Percentiles rank a stretch among this genome's conserved stretches.
phyloP scores from a whole-genome alignment of 345 rosid species.

The Eucalyptus caleyi region DNA sequence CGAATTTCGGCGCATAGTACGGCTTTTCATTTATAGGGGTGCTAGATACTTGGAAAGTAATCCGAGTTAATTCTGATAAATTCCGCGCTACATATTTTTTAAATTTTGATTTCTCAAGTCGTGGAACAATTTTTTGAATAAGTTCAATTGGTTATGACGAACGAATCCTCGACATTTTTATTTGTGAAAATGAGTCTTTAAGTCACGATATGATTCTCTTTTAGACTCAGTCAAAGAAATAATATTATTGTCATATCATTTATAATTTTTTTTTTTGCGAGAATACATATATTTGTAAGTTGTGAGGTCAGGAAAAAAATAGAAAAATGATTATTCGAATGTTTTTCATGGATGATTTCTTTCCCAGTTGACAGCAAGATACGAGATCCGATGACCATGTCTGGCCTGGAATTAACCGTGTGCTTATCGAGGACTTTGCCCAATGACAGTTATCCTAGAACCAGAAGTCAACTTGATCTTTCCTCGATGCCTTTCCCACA shows the following conservation, averaged over 20 bases:
- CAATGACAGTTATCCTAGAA: background rate
- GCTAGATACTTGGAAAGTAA: too few relatives aligned
- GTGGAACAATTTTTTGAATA: too few relatives aligned
- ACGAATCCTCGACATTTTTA: too few relatives aligned
- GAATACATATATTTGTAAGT: background rate
- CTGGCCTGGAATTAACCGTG: background rate
- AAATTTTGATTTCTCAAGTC: too few relatives aligned
- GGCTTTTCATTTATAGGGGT: background rate
- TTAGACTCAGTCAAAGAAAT: fast-evolving
- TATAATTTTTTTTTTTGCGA: too few relatives aligned
- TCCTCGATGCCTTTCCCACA: background rate
- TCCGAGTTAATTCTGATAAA: too few relatives aligned
- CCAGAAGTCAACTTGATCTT: background rate
- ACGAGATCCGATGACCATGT: background rate
- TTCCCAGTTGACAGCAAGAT: background rate
- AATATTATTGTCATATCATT: too few relatives aligned
- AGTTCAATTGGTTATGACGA: fast-evolving
- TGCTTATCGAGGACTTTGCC: background rate
- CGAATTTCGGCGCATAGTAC: background rate
- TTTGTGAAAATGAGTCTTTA: too few relatives aligned
- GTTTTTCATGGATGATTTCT: background rate
- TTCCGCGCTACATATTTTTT: fast-evolving
- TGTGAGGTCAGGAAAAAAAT: background rate
- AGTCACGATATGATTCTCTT: too few relatives aligned
- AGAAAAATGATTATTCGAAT: background rate